Conservation (phyloP, 371 early-diverging fungal genomes). For the Syncephalastrum contaminatum region DNA sequence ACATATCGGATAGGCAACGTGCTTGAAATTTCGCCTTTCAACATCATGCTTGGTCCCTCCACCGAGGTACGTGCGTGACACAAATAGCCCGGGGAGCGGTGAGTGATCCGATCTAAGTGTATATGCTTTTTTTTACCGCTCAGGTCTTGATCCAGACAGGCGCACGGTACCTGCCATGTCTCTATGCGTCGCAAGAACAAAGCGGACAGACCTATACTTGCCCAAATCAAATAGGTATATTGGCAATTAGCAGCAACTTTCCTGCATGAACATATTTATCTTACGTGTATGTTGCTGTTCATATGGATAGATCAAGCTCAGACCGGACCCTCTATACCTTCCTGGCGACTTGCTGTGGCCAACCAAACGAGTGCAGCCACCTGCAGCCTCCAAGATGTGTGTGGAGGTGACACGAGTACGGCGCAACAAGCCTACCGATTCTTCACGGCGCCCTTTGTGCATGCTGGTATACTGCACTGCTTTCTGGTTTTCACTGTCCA, state of each 20-base stretch:
- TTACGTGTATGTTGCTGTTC: not conserved
- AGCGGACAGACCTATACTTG: constrained; percentile 15
- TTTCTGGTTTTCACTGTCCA: constrained; percentile 68
- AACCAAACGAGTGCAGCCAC: not conserved
- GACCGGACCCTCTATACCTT: not conserved
- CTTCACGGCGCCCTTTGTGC: constrained; percentile 73
- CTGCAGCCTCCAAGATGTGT: constrained; percentile 46
- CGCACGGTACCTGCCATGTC: constrained; percentile 58
- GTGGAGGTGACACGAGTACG: constrained; percentile 46
- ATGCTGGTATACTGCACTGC: constrained; percentile 81
- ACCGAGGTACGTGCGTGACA: constrained; percentile 6
- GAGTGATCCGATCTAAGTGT: no score
- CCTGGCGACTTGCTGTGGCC: not conserved
- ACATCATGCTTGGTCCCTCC: constrained; percentile 57
- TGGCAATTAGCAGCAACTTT: constrained; percentile 2
- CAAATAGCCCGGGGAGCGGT: no score
- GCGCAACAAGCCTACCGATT: constrained; percentile 79
- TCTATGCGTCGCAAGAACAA: constrained; percentile 35
- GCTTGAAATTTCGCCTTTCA: constrained; percentile 48
- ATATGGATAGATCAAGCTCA: not conserved
- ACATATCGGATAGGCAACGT: constrained; percentile 7
- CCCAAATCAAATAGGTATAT: constrained; percentile 2
- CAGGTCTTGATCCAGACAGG: constrained; percentile 49
- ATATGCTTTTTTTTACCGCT: no score
- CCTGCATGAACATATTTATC: not conserved